These are phyloP conservation scores for Excoecaria agallocha DNA, from an alignment of 345 rosid species.

Conservation along the genomic window DNA sequence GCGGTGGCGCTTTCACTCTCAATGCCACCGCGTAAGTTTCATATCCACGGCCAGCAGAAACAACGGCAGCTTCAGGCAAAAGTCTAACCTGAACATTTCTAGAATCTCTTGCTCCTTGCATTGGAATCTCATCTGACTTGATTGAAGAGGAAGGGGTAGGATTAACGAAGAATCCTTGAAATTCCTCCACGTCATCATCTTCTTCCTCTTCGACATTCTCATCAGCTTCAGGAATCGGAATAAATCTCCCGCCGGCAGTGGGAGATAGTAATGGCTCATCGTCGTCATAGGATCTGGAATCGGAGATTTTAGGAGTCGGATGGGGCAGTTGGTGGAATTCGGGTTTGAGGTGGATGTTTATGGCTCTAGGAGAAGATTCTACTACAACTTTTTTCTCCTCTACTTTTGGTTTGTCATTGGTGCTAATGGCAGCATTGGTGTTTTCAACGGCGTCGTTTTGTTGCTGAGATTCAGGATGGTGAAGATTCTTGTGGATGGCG, in stretches of 20 bases:
- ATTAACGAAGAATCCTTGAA: slow-evolving; percentile 74
- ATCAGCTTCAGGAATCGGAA: slow-evolving; percentile 32
- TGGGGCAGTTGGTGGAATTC: neutral
- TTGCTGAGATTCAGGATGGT: neutral
- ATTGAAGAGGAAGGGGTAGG: slow-evolving; percentile 37
- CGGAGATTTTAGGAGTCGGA: slow-evolving; percentile 11
- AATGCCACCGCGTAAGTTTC: slow-evolving; percentile 30
- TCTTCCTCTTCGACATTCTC: slow-evolving; percentile 26
- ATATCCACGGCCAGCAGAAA: slow-evolving; percentile 26
- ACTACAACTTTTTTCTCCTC: slow-evolving; percentile 28
- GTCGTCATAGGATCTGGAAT: slow-evolving; percentile 29
- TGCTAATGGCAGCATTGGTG: neutral
- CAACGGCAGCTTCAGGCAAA: slow-evolving; percentile 26
- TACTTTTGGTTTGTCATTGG: neutral
- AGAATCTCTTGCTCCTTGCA: slow-evolving; percentile 32
- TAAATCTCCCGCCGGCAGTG: slow-evolving; percentile 22
- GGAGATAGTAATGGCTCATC: slow-evolving; percentile 34
- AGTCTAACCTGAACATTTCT: slow-evolving; percentile 36
- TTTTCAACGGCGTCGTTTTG: slow-evolving; percentile 15
- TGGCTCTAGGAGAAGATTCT: slow-evolving; percentile 25
- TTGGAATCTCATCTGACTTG: slow-evolving; percentile 44
- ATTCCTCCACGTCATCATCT: slow-evolving; percentile 44
- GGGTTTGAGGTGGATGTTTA: neutral
- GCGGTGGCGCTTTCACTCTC: slow-evolving; percentile 29
- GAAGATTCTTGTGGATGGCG: slow-evolving; percentile 25